Percentiles rank a stretch among this genome's conserved stretches.
Evolutionary conservation across 176 grass and related monocot genomes (phyloP).

Genomic region (Cenchrus americanus): DNA sequence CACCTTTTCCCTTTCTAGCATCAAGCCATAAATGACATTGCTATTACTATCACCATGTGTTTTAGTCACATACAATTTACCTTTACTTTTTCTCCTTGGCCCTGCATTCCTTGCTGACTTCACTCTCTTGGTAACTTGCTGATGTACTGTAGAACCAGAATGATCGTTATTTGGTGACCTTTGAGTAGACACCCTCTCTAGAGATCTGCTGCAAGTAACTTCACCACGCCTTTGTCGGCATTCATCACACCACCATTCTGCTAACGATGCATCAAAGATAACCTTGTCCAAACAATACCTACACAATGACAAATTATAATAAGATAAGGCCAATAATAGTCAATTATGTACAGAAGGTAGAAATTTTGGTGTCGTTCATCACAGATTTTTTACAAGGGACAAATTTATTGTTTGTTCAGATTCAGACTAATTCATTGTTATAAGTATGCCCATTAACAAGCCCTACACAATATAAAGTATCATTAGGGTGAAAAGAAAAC

Average conservation of each 20-base stretch:
- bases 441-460: neutral
- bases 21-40: neutral
- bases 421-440: neutral
- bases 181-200: slow-evolving; percentile 22
- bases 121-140: slow-evolving; percentile 15
- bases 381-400: neutral
- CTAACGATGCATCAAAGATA: slow-evolving; percentile 31
- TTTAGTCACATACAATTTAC: neutral
- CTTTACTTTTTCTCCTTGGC: slow-evolving; percentile 7
- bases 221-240: slow-evolving; percentile 14
- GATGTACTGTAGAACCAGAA: slow-evolving; percentile 17
- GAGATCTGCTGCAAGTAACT: slow-evolving; percentile 23
- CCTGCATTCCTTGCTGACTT: slow-evolving; percentile 1
- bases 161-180: neutral
- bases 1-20: neutral
- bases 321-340: slow-evolving; percentile 1
- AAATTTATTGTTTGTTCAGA: neutral
- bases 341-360: neutral
- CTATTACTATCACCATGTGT: neutral
- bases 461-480: neutral
- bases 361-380: neutral
- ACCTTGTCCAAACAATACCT: slow-evolving; percentile 48
- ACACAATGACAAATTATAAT: slow-evolving; percentile 22
- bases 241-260: slow-evolving; percentile 45
- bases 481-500: slow-evolving; percentile 22